Evolutionary conservation across 2,329 filamentous ascomycete genomes (phyloP), one percentile per base, ranked within the genome.

Genomic region (Alternaria sp.): DNA sequence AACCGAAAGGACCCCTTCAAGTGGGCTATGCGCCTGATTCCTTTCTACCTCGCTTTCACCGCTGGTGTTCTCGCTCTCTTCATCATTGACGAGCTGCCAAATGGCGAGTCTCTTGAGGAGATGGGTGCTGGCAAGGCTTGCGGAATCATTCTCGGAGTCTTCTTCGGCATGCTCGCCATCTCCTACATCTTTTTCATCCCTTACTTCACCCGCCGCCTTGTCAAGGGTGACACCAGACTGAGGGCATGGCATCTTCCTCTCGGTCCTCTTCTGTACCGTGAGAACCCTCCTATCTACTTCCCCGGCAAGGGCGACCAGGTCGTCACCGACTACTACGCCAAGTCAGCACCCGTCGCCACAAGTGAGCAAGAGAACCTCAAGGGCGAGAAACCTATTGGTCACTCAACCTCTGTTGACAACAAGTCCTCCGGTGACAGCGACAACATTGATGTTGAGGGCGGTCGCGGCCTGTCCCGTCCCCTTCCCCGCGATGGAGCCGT

Each of bases 61-160:
- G 82, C 78, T 44, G 82, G 76, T 34, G 78, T 85, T 52, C 81
- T 85, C 41, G 82, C 84, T 4, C 78, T 91, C 73, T 85, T 90
- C 63, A 86, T 91, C 59, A 82, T 90, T 48, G 77, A 85, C 64
- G 80, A 83, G 65, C 75, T 78, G 5, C 81, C 81, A 28, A 73
- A 68, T 5, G 72, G 70, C 11, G 63, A 71, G 16, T 73, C 70
- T 14, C 66, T 74, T 0, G 58, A 77, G 30, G 72, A 74, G 36
- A 73, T 75, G 56, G 73, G 73, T 28, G 65, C 67, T 54, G 72
- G 73, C n/a, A 74, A 71, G 9, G 66, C 69, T 22, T 67, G 54
- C 34, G 72, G 72, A 27, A 73, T 74, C 27, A 69, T 74, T 30
- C 61, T 74, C 10, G 72, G 71, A 27, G 71, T 74, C 36, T 74